Conservation (phyloP, 2,329 filamentous ascomycete genomes). For the Aphanoascus verrucosus region DNA sequence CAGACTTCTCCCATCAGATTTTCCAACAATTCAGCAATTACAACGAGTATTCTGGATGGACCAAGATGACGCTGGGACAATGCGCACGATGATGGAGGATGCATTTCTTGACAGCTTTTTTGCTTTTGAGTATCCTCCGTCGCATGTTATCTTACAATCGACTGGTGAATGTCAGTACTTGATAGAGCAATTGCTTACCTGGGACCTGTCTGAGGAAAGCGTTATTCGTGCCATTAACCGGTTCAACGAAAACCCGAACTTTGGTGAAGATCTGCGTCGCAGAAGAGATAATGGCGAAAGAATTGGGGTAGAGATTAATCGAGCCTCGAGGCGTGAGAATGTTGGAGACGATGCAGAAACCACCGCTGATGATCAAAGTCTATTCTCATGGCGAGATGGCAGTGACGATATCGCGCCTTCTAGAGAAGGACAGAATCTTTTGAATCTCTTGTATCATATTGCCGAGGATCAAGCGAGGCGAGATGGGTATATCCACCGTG, state of each 20-base stretch:
- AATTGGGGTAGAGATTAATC: constrained; percentile 25
- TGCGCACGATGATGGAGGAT: constrained; percentile 37
- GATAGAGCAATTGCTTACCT: constrained; percentile 29
- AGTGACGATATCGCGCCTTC: constrained; percentile 33
- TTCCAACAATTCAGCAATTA: constrained; percentile 33
- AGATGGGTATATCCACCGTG: constrained; percentile 83
- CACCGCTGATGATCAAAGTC: constrained; percentile 33
- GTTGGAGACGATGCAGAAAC: constrained; percentile 29
- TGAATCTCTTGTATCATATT: constrained; percentile 78
- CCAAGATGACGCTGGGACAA: constrained; percentile 30
- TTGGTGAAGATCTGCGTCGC: constrained; percentile 30
- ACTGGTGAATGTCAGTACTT: constrained; percentile 30
- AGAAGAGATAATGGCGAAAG: constrained; percentile 32
- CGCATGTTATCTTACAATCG: constrained; percentile 26
- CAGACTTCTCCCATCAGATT: constrained; percentile 33
- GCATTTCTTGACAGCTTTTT: constrained; percentile 36
- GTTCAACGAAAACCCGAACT: constrained; percentile 33
- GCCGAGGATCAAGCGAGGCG: constrained; percentile 83
- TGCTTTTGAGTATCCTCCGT: constrained; percentile 31
- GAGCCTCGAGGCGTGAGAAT: constrained; percentile 12
- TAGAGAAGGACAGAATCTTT: constrained; percentile 62
- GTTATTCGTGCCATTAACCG: constrained; percentile 29
- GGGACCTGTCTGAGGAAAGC: constrained; percentile 28
- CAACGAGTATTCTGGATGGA: constrained; percentile 33
- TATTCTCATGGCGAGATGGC: constrained; percentile 37